Evolutionary conservation across 73 alveolate genomes (phyloP).

Genomic region (Tetrahymena thermophila): DNA sequence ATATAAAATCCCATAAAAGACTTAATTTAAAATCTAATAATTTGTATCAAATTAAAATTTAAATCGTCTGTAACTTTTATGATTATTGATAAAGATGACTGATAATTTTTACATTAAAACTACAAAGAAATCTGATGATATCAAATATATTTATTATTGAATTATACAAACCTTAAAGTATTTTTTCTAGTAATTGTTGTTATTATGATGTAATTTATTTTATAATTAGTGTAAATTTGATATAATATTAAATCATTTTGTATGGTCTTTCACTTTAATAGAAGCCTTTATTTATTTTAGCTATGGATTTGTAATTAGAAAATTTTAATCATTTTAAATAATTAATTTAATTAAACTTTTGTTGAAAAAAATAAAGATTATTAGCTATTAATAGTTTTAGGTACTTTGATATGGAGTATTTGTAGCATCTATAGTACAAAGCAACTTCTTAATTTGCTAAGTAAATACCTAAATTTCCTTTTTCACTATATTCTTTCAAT

Average conservation of each 20-base stretch:
- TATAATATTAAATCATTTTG: too few species aligned
- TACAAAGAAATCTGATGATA: background rate
- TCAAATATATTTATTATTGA: background rate
- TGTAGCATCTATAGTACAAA: background rate
- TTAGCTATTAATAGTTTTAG: background rate
- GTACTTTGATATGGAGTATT: background rate
- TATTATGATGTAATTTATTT: background rate
- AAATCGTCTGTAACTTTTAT: background rate
- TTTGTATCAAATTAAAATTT: too few species aligned
- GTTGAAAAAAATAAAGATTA: background rate
- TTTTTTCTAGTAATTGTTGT: background rate
- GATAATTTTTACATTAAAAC: background rate
- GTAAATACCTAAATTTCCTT: background rate
- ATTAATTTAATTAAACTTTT: too few species aligned
- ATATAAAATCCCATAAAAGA: too few species aligned
- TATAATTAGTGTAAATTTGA: background rate
- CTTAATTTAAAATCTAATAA: too few species aligned
- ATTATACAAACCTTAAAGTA: background rate
- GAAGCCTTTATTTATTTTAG: background rate
- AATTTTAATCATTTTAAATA: too few species aligned
- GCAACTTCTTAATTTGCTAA: background rate
- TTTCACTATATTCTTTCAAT: background rate
- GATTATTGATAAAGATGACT: background rate
- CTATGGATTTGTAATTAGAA: background rate
- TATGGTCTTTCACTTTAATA: background rate